These are phyloP conservation scores for Parachlorella kessleri DNA, from an alignment of 139 green algal genomes.

Conservation along the genomic window DNA sequence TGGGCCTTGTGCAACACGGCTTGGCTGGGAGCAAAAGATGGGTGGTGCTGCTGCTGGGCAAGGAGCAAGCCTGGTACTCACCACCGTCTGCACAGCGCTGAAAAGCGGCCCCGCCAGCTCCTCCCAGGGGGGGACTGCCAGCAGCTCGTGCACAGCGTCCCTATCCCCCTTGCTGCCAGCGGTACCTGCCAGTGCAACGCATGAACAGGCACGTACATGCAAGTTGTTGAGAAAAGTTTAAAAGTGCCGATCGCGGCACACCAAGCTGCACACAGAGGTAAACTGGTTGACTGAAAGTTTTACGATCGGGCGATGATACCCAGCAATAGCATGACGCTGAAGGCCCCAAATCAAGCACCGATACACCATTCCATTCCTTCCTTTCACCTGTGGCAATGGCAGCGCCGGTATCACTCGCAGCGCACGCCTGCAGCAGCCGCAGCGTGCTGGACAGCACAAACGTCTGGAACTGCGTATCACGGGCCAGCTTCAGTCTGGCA, in stretches of 20 bases:
- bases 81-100: not conserved
- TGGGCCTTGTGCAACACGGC: not conserved
- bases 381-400: conserved; percentile 12
- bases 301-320: not conserved
- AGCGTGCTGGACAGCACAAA: conserved; percentile 40
- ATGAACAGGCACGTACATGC: not conserved
- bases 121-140: conserved; percentile 6
- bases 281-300: not conserved
- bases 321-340: no score
- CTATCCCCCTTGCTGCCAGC: conserved; percentile 8
- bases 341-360: no score
- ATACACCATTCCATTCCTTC: not conserved
- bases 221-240: not conserved
- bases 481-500: conserved; percentile 36
- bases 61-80: not conserved
- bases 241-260: not conserved
- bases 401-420: not conserved
- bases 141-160: not conserved
- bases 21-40: not conserved
- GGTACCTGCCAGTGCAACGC: not conserved
- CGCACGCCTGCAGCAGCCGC: conserved; percentile 25
- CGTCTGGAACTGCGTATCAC: conserved; percentile 34
- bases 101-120: conserved; percentile 27
- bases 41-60: no score
- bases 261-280: not conserved